These are phyloP conservation scores for Teratosphaeriaceae sp. DNA, from an alignment of 2,329 filamentous ascomycete genomes.

Conservation along the genomic window DNA sequence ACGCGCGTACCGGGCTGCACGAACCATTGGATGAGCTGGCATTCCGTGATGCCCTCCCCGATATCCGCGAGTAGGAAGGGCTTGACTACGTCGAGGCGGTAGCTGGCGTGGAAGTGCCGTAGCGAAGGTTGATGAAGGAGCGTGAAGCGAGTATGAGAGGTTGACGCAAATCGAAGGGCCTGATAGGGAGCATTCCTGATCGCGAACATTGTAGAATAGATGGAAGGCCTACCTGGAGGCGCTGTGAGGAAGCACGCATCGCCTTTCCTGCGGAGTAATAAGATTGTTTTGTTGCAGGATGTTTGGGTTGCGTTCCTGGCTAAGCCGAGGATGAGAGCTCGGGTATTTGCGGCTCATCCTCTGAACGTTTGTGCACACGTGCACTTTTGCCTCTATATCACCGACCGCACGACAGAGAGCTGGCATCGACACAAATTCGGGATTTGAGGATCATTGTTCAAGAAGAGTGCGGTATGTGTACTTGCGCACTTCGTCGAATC, in stretches of 20 bases:
- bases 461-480: too few relatives aligned
- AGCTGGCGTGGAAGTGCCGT: conserved; percentile 22
- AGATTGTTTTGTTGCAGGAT: too few relatives aligned
- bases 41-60: conserved; percentile 93
- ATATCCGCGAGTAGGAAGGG: conserved; percentile 80
- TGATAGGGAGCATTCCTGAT: not conserved
- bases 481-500: too few relatives aligned
- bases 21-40: conserved; percentile 99
- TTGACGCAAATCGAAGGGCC: not conserved
- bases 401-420: too few relatives aligned
- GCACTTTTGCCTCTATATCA: too few relatives aligned
- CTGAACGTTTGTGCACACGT: too few relatives aligned
- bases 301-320: too few relatives aligned
- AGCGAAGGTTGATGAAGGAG: not conserved
- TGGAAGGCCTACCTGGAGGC: not conserved
- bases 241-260: not conserved
- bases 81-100: conserved; percentile 51
- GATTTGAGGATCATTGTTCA: too few relatives aligned
- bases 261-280: not conserved
- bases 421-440: too few relatives aligned
- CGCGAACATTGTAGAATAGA: not conserved
- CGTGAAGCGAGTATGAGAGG: not conserved
- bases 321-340: too few relatives aligned
- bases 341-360: too few relatives aligned
- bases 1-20: conserved; percentile 92